Evolutionary conservation across 441 rosid species (phyloP).

Genomic region (Euphorbia celastroides): DNA sequence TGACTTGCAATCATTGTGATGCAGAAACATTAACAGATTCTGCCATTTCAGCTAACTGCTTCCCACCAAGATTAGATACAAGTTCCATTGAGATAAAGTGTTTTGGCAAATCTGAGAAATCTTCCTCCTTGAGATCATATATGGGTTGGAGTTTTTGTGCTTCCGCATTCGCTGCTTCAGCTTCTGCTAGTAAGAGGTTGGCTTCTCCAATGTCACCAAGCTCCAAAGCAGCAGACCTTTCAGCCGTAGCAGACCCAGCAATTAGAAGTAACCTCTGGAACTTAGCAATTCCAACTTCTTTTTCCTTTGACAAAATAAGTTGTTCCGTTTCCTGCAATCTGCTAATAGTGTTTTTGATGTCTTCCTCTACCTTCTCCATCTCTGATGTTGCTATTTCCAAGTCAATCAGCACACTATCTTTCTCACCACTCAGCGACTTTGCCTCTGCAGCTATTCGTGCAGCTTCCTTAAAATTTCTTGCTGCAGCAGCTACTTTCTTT

Average conservation of each 20-base stretch:
- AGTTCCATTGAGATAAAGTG: constrained; percentile 75
- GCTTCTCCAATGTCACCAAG: constrained; percentile 70
- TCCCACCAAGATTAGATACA: constrained; percentile 48
- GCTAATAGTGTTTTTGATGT: constrained; percentile 50
- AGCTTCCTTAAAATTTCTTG: constrained; percentile 92
- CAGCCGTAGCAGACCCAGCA: constrained; percentile 63
- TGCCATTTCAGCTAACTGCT: constrained; percentile 60
- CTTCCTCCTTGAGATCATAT: constrained; percentile 49
- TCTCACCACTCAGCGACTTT: constrained; percentile 67
- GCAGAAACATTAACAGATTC: constrained; percentile 34
- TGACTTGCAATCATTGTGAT: constrained; percentile 19
- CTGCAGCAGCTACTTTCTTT: constrained; percentile 82
- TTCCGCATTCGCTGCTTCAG: constrained; percentile 68
- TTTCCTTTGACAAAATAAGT: constrained; percentile 54
- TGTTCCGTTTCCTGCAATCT: constrained; percentile 57
- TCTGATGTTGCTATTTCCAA: constrained; percentile 45
- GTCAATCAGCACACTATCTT: constrained; percentile 46
- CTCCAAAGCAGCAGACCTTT: constrained; percentile 73
- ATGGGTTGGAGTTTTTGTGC: constrained; percentile 51
- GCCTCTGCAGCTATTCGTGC: constrained; percentile 85
- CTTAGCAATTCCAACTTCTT: constrained; percentile 64
- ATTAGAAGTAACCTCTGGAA: constrained; percentile 60
- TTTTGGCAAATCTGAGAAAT: constrained; percentile 39
- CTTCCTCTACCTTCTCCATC: constrained; percentile 52
- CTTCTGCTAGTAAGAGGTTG: constrained; percentile 61